Evolutionary conservation across 176 grass and related monocot species (phyloP), one percentile per base, ranked within the genome.

Genomic region (Tillandsia fasciculata): DNA sequence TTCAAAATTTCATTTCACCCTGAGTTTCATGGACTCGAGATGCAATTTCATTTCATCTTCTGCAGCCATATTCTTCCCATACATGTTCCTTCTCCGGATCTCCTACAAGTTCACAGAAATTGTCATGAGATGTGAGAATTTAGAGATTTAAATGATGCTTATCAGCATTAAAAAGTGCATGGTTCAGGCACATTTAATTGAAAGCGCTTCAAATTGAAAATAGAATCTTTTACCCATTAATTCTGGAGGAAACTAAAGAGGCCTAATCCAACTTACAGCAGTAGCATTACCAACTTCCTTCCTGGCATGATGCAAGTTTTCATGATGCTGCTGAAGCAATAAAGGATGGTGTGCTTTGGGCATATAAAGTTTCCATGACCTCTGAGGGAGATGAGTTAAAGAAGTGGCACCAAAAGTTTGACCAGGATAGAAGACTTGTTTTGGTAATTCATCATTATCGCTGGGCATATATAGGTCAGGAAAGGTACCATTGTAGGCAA

Each of bases 321-420:
- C 81, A 33, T 69, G 81, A 80, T 91, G 72, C 42, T 69, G 63
- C 22, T 87, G 84, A 56, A 87, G 88, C 58, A 91, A 83, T 72
- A 91, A 51, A 50, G 88, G 84, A 79, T 91, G 88, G 50, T 91
- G 83, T 64, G 84, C 84, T 71, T 84, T 91, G 67, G 84, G 75
- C 79, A 91, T 84, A 68, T 84, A 87, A 59, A 91, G 49, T 80
- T 91, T 91, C 84, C 84, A 91, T 58, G 66, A 10, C 66, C 68
- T 81, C 48, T 69, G 83, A 63, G 72, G 27, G 53, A 26, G 65
- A 65, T 58, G 67, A 47, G 48, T 70, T 74, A 74, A 74, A 69
- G 71, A 72, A 65, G 51, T 63, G 63, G 50, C 63, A 23, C 50
- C 28, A 14, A 63, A 28, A 82, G 78, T 48, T 49, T 67, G 49